These are phyloP conservation scores for Neltuma alba DNA, from an alignment of 306 rosid species.

Conservation along the genomic window DNA sequence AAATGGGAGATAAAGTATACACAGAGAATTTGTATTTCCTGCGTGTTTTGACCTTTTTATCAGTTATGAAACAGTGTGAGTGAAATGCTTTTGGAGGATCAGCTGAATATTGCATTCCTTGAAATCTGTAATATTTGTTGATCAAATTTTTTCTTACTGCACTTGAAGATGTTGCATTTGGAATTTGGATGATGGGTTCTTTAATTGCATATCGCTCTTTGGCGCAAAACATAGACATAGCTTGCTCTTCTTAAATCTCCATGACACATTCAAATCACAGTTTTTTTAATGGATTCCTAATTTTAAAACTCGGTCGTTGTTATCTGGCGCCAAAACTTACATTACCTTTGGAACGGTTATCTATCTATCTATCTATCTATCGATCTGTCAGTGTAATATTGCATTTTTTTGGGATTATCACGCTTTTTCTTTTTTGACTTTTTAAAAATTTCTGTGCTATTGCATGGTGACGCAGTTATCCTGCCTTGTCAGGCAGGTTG, in stretches of 20 bases:
- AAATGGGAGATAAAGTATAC: background rate
- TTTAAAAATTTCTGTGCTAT: background rate
- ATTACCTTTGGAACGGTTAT: background rate
- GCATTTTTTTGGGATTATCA: background rate
- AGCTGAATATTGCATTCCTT: background rate
- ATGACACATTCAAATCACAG: background rate
- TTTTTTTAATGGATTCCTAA: background rate
- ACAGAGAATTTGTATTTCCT: background rate
- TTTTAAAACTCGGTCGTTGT: constrained; percentile 10
- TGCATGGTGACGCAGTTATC: constrained; percentile 7
- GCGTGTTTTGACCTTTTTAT: background rate
- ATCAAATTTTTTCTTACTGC: background rate
- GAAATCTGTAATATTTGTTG: background rate
- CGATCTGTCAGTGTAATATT: background rate
- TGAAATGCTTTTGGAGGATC: background rate
- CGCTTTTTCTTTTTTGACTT: background rate
- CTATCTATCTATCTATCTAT: too few relatives aligned
- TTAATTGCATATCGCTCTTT: background rate
- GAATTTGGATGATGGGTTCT: background rate
- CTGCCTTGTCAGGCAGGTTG: background rate
- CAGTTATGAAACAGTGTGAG: background rate
- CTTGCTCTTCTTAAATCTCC: background rate
- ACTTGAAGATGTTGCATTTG: background rate
- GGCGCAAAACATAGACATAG: background rate
- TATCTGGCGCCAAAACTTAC: background rate